A percentile compares a stretch with the other conserved stretches of the same genome.
These are phyloP conservation scores for Cryphonectria nitschkei DNA, from an alignment of 2,329 filamentous ascomycete genomes.

Conservation along the genomic window DNA sequence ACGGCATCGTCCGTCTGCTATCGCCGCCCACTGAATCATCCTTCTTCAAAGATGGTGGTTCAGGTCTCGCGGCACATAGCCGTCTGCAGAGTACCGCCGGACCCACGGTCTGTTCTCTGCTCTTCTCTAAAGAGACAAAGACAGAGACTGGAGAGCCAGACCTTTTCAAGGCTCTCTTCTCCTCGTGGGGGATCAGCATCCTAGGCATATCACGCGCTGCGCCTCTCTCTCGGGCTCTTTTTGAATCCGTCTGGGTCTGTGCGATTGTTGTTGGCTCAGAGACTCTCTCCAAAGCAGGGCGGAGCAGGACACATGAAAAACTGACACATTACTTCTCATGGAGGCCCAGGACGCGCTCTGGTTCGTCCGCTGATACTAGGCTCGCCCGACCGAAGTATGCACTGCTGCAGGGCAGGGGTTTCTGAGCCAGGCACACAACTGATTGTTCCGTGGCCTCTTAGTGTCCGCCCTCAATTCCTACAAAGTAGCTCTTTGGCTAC, in stretches of 20 bases:
- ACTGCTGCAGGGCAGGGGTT: constrained; percentile 15
- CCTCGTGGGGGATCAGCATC: background rate
- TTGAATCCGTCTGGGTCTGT: constrained; percentile 5
- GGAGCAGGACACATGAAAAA: constrained; percentile 16
- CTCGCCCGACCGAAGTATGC: constrained; percentile 12
- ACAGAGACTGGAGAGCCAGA: constrained; percentile 5
- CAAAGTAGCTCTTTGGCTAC: constrained; percentile 10
- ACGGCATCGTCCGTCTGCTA: constrained; percentile 18
- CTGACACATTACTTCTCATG: constrained; percentile 17
- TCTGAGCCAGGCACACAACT: constrained; percentile 16
- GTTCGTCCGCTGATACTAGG: constrained; percentile 21
- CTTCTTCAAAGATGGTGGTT: constrained; percentile 8
- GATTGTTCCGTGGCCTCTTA: constrained; percentile 27
- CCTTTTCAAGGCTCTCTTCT: background rate
- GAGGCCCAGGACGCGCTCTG: constrained; percentile 18
- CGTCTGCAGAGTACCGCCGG: constrained; percentile 3
- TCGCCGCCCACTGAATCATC: background rate
- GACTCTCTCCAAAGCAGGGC: constrained; percentile 24
- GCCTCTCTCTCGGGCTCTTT: background rate
- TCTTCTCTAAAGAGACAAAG: background rate
- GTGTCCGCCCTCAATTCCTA: constrained; percentile 15
- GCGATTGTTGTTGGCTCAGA: constrained; percentile 17
- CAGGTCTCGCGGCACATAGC: constrained; percentile 15
- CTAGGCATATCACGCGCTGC: constrained; percentile 21
- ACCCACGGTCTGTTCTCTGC: background rate